These are phyloP conservation scores for Trichaptum fuscoviolaceum DNA, from an alignment of 768 basidiomycete genomes.

Conservation along the genomic window DNA sequence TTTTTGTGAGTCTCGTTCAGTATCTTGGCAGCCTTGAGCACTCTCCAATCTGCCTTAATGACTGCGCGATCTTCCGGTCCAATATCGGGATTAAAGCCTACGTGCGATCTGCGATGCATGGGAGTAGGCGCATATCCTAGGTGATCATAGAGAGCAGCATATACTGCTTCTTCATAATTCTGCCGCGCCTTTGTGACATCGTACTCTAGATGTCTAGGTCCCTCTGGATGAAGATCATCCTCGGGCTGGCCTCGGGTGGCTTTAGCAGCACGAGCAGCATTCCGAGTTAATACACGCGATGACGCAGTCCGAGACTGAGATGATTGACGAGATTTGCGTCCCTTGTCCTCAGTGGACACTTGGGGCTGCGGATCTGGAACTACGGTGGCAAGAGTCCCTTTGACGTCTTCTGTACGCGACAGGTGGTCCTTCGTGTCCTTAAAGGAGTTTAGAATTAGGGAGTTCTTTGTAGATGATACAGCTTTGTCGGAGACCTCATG, in stretches of 20 bases:
- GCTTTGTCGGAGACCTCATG: not conserved
- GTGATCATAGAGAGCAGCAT: not conserved
- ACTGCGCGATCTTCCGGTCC: not conserved
- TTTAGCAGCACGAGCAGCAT: not conserved
- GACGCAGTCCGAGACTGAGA: not conserved
- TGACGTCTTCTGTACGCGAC: not conserved
- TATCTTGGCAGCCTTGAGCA: not conserved
- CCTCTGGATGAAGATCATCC: not conserved
- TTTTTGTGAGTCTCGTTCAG: not conserved
- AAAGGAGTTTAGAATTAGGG: not conserved
- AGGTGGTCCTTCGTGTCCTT: not conserved
- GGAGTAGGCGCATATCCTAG: not conserved
- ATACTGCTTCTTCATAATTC: not conserved
- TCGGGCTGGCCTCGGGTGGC: not conserved
- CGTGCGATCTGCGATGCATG: not conserved
- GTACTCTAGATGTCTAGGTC: conserved; percentile 3
- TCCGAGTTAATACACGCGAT: not conserved
- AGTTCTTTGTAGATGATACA: not conserved
- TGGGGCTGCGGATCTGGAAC: not conserved
- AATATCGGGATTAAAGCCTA: not conserved
- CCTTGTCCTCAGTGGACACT: not conserved
- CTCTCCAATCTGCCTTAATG: not conserved
- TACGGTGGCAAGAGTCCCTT: not conserved
- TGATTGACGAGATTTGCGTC: not conserved
- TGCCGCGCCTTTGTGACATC: not conserved